Evolutionary conservation across 83 land plant species (phyloP).

Genomic region (Picea engelmannii): DNA sequence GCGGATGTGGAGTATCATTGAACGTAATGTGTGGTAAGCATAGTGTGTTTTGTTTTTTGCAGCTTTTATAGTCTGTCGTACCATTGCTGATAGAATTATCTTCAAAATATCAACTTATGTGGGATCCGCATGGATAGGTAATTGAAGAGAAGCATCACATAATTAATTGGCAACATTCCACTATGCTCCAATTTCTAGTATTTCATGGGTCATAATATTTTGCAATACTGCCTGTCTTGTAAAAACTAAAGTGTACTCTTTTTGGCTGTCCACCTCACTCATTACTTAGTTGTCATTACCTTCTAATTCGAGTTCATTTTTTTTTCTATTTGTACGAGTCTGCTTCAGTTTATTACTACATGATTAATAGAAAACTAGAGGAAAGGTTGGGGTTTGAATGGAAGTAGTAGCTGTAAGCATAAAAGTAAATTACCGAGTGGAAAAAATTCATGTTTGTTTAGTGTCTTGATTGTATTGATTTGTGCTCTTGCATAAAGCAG

Average conservation of each 20-base stretch:
- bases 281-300: not conserved
- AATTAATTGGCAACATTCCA: not conserved
- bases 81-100: not conserved
- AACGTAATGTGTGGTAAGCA: slow-evolving; percentile 1
- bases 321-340: not conserved
- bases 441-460: not conserved
- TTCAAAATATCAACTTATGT: not conserved
- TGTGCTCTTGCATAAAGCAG: not conserved
- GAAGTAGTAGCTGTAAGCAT: no score
- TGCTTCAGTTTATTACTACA: not conserved
- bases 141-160: slow-evolving; percentile 3
- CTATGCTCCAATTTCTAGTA: not conserved
- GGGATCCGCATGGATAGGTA: not conserved
- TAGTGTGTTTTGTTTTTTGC: not conserved
- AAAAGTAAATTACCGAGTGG: not conserved
- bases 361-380: slow-evolving; percentile 6
- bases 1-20: not conserved
- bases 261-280: slow-evolving; percentile 1
- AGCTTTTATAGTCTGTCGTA: not conserved
- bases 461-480: not conserved
- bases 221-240: not conserved
- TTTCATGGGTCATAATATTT: not conserved
- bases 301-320: slow-evolving; percentile 1
- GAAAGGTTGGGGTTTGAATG: not conserved
- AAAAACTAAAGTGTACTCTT: not conserved